Percentiles rank a stretch among this genome's conserved stretches.
Conservation (phyloP, 345 rosid genomes). For the Syzygium oleosum region DNA sequence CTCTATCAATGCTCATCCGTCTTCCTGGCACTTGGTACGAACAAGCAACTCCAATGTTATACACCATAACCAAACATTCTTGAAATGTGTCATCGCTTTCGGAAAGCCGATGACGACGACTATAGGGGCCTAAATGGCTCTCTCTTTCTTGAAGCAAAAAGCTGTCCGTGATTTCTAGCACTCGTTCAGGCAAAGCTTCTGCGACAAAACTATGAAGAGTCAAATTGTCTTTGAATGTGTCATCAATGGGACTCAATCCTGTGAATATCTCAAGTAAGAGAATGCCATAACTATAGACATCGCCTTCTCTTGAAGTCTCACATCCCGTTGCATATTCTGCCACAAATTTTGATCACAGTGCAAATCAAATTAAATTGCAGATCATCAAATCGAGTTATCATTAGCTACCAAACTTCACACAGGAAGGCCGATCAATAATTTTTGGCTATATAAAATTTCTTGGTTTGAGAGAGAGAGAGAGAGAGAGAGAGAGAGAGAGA, state of each 20-base stretch:
- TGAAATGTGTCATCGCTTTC: not conserved
- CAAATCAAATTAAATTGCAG: not conserved
- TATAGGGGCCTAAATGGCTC: not conserved
- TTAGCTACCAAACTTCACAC: not conserved
- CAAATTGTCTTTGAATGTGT: not conserved
- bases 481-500: not conserved
- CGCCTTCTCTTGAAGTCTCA: not conserved
- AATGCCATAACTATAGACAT: not conserved
- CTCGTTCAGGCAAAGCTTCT: not conserved
- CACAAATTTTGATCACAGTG: not conserved
- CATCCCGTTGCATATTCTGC: not conserved
- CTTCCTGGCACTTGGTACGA: not conserved
- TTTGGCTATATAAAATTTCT: not conserved
- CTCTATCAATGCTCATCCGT: not conserved
- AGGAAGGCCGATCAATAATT: not conserved
- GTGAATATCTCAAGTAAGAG: not conserved
- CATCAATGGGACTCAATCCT: not conserved
- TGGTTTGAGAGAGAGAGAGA: accelerated
- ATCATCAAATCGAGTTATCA: not conserved
- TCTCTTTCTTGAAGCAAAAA: not conserved
- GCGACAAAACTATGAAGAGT: not conserved
- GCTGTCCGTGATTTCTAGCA: accelerated
- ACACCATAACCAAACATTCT: not conserved
- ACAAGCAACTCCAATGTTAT: not conserved
- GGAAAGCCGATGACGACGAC: accelerated